phyloP scores from a whole-genome alignment of 1,139 yeast species.

The Nakaseomyces sp. region DNA sequence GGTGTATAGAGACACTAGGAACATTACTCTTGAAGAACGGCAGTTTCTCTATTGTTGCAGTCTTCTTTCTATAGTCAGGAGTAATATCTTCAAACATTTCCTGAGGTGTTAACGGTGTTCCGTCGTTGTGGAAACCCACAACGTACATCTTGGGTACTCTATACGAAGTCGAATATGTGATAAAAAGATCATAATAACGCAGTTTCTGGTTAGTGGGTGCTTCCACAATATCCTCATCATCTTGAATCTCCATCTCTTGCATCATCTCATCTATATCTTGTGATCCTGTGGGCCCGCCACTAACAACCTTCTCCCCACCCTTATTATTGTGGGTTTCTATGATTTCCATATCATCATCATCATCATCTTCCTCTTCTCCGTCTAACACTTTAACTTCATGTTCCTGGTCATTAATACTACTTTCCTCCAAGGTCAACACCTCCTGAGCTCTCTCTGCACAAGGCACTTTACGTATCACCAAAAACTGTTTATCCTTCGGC shows the following conservation, averaged over 20 bases:
- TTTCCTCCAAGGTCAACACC: slow-evolving; percentile 37
- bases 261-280: slow-evolving; percentile 37
- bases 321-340: slow-evolving; percentile 12
- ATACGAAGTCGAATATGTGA: slow-evolving; percentile 88
- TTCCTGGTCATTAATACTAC: slow-evolving; percentile 21
- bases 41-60: slow-evolving; percentile 89
- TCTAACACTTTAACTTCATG: slow-evolving; percentile 31
- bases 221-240: slow-evolving; percentile 37
- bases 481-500: slow-evolving; percentile 77
- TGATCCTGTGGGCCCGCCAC: slow-evolving; percentile 23
- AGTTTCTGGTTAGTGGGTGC: slow-evolving; percentile 29
- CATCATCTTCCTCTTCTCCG: slow-evolving; percentile 24
- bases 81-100: slow-evolving; percentile 94
- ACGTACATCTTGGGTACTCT: slow-evolving; percentile 92
- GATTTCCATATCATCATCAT: slow-evolving; percentile 13
- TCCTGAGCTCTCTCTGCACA: slow-evolving; percentile 65
- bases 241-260: slow-evolving; percentile 36
- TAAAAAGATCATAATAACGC: slow-evolving; percentile 77
- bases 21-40: slow-evolving; percentile 68
- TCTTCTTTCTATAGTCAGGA: slow-evolving; percentile 85
- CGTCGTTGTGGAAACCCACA: slow-evolving; percentile 77
- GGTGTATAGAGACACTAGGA: slow-evolving; percentile 87
- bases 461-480: slow-evolving; percentile 86
- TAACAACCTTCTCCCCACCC: slow-evolving; percentile 4
- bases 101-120: slow-evolving; percentile 76